Base-by-base conservation (phyloP, 2,329 filamentous ascomycete species). In the Helicocarpus griseus region DNA sequence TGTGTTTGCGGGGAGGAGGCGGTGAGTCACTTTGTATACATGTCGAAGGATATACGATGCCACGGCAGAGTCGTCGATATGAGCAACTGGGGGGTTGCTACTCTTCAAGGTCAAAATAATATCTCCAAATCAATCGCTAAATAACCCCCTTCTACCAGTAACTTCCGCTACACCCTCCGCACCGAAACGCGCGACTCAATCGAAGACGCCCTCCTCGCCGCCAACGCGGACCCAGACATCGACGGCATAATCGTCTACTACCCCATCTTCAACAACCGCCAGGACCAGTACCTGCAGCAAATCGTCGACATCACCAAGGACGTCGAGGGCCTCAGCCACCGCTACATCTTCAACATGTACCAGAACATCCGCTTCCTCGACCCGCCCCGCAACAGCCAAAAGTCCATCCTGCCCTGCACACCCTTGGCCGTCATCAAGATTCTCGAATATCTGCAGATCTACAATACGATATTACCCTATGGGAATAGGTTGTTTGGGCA, bases 341-440 rank as follows among this genome's bases (percentile, higher is more conserved):
- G 84, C 65, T 90, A 97, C 73, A 86, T 97, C 65, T 90, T 91
- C 80, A 98, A 98, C 79, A 96, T 98, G 90, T 98, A 97, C 74
- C 87, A 96, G 76, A 98, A 98, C 74, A 82, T 95, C 62, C 88
- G 93, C 58, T 97, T 90, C 75, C 78, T 98, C 52, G 93, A 98
- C 70, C 75, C 83, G 22, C 63, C 66, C 31, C 67, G 64, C 40
- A 64, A 68, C 56, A 77, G 75, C 53, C 87, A 88, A 69, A 97
- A 98, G 75, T 94, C 86, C 46, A 88, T 97, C 58, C 75, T 98
- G 49, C 93, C 93, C 4, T 98, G 93, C 77, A 98, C 93, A 2
- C 93, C 93, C 14, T 80, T 98, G 22, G 93, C 93, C 24, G 86
- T 95, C 54, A 87, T 97, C 75, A 98, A 98, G 78, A 94, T 97